Percentiles rank a stretch among this genome's conserved stretches.
Evolutionary conservation across 1,284 basidiomycete species (phyloP).

Genomic region (Leccinum olivaceoglutinosum): DNA sequence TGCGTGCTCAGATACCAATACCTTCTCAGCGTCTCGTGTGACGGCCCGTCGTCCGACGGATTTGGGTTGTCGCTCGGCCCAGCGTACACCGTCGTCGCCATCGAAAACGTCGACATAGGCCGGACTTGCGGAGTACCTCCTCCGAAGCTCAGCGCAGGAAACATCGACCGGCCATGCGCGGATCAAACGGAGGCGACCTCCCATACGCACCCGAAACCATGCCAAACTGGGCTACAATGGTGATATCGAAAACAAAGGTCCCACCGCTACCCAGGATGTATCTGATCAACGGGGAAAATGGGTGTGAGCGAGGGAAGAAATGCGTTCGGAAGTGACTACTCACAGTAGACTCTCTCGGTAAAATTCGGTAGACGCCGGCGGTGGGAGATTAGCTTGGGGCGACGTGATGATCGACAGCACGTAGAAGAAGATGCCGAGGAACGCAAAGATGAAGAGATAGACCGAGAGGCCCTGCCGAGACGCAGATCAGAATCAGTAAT

Average conservation of each 20-base stretch:
- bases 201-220: constrained; percentile 63
- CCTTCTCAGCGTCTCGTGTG: constrained; percentile 35
- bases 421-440: constrained; percentile 87
- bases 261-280: constrained; percentile 86
- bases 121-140: constrained; percentile 40
- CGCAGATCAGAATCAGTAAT: constrained; percentile 6
- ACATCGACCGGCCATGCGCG: constrained; percentile 53
- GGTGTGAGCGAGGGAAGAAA: constrained; percentile 7
- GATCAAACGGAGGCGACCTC: constrained; percentile 42
- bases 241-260: constrained; percentile 85
- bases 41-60: constrained; percentile 31
- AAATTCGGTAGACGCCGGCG: constrained; percentile 52
- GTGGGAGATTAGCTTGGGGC: constrained; percentile 48
- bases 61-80: constrained; percentile 45
- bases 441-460: constrained; percentile 87
- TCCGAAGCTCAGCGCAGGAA: constrained; percentile 36
- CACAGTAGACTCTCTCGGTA: constrained; percentile 73
- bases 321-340: constrained; percentile 28
- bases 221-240: constrained; percentile 67
- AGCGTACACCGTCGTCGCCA: constrained; percentile 75
- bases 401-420: constrained; percentile 79
- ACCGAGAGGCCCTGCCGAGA: constrained; percentile 76
- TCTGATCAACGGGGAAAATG: constrained; percentile 32
- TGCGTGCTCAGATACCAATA: no score
- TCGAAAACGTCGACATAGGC: constrained; percentile 76